Percentiles rank a stretch among this genome's conserved stretches.
Conservation (phyloP, 176 grass and related monocot species). For the Ensete glaucum region DNA sequence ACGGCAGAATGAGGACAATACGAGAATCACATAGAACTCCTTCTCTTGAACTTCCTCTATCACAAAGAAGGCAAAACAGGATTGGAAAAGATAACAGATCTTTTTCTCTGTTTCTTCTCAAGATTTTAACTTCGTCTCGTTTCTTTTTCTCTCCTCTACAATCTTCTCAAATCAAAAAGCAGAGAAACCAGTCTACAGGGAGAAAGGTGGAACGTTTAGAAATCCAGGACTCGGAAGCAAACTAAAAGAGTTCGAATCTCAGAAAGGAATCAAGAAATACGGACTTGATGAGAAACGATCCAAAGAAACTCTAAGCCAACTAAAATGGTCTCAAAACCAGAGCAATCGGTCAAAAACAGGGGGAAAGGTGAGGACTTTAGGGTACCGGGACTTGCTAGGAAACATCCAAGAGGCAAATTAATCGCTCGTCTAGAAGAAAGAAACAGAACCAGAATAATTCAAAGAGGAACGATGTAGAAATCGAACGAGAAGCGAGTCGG, state of each 20-base stretch:
- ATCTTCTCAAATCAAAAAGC: neutral
- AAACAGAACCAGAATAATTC: neutral
- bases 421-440: neutral
- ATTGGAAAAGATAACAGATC: neutral
- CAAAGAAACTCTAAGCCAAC: neutral
- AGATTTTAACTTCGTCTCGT: no score
- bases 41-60: no score
- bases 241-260: conserved; percentile 20
- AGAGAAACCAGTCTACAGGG: neutral
- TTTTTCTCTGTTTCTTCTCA: no score
- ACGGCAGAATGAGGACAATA: neutral
- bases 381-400: conserved; percentile 53
- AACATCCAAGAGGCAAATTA: conserved; percentile 36
- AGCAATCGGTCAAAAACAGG: conserved; percentile 1
- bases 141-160: no score
- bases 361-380: neutral
- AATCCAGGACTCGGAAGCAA: conserved; percentile 62
- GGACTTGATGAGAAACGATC: neutral
- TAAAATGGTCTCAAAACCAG: neutral
- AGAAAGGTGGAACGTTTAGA: neutral
- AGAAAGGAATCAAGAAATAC: no score
- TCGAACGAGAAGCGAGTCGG: neutral
- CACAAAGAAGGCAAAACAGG: neutral
- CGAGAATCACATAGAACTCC: neutral
- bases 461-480: neutral